A percentile compares a stretch with the other conserved stretches of the same genome.
These are phyloP conservation scores for Saccharomycopsis fibuligera DNA, from an alignment of 805 yeast species.

Conservation along the genomic window DNA sequence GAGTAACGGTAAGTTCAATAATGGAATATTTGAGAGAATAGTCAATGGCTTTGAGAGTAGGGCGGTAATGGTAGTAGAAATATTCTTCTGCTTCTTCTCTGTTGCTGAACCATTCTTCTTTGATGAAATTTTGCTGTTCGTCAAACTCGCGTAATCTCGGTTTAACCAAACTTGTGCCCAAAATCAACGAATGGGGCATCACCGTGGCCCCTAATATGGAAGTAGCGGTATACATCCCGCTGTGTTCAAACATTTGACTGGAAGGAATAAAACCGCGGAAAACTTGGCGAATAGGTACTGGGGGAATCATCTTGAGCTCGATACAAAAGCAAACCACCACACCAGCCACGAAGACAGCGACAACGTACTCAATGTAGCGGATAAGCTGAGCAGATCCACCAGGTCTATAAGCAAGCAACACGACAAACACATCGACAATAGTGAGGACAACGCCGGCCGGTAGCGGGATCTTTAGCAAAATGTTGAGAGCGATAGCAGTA, in stretches of 20 bases:
- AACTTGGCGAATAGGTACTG: conserved; percentile 43
- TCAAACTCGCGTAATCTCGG: conserved; percentile 74
- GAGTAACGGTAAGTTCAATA: conserved; percentile 60
- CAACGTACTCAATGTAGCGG: conserved; percentile 69
- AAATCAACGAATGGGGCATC: conserved; percentile 87
- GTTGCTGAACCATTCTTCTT: not conserved
- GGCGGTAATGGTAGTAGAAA: conserved; percentile 48
- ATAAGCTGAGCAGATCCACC: conserved; percentile 64
- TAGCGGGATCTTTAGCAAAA: conserved; percentile 67
- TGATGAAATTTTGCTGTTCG: conserved; percentile 18
- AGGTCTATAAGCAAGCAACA: conserved; percentile 72
- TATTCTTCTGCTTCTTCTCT: conserved; percentile 31
- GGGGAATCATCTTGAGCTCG: conserved; percentile 43
- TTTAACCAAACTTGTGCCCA: conserved; percentile 87
- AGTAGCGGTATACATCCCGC: conserved; percentile 66
- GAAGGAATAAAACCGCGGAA: conserved; percentile 30
- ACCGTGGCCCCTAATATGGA: conserved; percentile 91
- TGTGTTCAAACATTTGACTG: conserved; percentile 40
- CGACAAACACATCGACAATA: conserved; percentile 74
- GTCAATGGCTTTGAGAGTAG: conserved; percentile 65
- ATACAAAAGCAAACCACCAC: conserved; percentile 75
- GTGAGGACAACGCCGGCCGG: conserved; percentile 75
- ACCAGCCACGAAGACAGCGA: conserved; percentile 60
- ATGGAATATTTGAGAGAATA: conserved; percentile 70
- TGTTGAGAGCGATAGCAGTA: conserved; percentile 79